phyloP scores from a whole-genome alignment of 2,329 filamentous ascomycete species.

The Xylaria sp. region DNA sequence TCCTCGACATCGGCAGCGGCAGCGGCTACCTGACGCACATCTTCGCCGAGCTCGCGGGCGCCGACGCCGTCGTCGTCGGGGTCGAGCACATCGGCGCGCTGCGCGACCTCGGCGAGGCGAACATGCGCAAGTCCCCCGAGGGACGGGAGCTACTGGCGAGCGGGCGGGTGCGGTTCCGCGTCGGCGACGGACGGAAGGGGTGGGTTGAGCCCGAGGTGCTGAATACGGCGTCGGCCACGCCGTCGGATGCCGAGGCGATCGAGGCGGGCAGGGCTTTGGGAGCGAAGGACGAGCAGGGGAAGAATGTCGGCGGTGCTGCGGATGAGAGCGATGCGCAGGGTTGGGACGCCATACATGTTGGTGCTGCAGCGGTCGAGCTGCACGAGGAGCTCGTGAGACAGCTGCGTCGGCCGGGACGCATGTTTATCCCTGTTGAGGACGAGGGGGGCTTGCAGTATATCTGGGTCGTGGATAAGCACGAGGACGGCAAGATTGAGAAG shows the following conservation, averaged over 20 bases:
- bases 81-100: conserved; percentile 78
- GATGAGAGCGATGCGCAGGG: conserved; percentile 51
- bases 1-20: conserved; percentile 80
- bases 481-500: conserved; percentile 68
- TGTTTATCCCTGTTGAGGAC: conserved; percentile 82
- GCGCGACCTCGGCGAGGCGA: conserved; percentile 69
- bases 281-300: neutral
- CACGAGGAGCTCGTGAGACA: conserved; percentile 81
- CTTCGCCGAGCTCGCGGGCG: conserved; percentile 78
- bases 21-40: conserved; percentile 90
- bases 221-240: neutral
- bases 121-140: conserved; percentile 71
- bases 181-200: conserved; percentile 78
- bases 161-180: conserved; percentile 76
- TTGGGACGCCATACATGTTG: conserved; percentile 96
- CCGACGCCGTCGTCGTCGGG: conserved; percentile 68
- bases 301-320: conserved; percentile 57
- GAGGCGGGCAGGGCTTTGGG: neutral
- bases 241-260: neutral
- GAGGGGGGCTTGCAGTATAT: conserved; percentile 68
- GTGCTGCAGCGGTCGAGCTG: conserved; percentile 81
- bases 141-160: conserved; percentile 70
- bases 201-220: conserved; percentile 59
- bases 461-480: conserved; percentile 79
- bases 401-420: conserved; percentile 78